Conservation (phyloP, 208 protist species). For the Trypanosoma caninum region DNA sequence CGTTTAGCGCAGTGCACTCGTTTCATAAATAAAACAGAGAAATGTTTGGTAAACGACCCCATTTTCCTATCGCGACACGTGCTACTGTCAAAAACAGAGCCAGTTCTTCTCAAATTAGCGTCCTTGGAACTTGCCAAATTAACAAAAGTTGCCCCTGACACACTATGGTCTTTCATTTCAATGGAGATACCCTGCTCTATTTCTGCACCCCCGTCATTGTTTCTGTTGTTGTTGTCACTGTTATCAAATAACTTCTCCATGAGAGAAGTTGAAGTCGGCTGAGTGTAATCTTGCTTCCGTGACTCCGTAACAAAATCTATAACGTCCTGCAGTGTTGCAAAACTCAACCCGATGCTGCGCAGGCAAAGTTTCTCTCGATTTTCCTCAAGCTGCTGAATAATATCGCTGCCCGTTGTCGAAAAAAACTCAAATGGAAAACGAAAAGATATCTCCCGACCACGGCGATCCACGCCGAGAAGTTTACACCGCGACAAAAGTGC, state of each 20-base stretch:
- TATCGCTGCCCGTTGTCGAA: conserved; percentile 27
- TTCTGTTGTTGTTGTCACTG: background rate
- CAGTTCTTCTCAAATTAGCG: too few relatives aligned
- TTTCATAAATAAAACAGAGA: conserved; percentile 71
- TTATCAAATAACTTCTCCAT: too few relatives aligned
- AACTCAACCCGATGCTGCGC: conserved; percentile 51
- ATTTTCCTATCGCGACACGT: background rate
- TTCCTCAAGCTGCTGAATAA: conserved; percentile 47
- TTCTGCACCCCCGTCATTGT: too few relatives aligned
- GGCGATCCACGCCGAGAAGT: conserved; percentile 58
- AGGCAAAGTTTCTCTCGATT: conserved; percentile 38
- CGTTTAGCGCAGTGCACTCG: conserved; percentile 71
- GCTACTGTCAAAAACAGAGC: background rate
- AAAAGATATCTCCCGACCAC: conserved; percentile 68
- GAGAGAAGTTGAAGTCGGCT: background rate
- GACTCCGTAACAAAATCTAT: conserved; percentile 49
- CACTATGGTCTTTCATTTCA: background rate
- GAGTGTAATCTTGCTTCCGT: conserved; percentile 14
- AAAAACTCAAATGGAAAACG: conserved; percentile 63
- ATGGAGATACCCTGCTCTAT: conserved; percentile 11
- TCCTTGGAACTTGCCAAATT: background rate
- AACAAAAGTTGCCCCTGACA: background rate
- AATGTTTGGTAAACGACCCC: conserved; percentile 52
- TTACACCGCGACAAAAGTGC: conserved; percentile 23
- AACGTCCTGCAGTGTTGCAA: conserved; percentile 84